phyloP scores from a whole-genome alignment of 2,329 filamentous ascomycete genomes.

The Verticillium nonalfalfae region DNA sequence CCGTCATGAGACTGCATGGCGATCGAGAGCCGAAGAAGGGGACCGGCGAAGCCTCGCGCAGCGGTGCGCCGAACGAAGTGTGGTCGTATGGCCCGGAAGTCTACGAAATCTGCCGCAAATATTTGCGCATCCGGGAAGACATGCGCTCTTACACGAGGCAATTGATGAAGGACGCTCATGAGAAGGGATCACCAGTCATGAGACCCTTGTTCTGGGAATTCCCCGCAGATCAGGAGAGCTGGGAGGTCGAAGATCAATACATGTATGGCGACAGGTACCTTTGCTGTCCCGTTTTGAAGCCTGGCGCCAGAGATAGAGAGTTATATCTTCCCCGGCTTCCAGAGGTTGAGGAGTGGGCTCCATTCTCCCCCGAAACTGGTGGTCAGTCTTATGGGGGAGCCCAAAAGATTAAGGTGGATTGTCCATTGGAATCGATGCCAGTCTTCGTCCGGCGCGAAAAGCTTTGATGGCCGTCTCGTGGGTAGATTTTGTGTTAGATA shows the following conservation, averaged over 20 bases:
- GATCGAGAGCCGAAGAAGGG: conserved; percentile 50
- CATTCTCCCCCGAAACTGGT: conserved; percentile 1
- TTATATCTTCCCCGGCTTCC: conserved; percentile 43
- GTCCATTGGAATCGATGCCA: conserved; percentile 10
- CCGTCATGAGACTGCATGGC: conserved; percentile 62
- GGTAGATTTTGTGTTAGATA: conserved; percentile 10
- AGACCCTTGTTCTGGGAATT: conserved; percentile 59
- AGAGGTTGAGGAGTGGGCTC: neutral
- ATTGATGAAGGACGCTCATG: conserved; percentile 54
- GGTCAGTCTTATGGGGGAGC: conserved; percentile 1
- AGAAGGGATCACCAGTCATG: conserved; percentile 55
- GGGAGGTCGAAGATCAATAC: conserved; percentile 55
- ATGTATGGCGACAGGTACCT: conserved; percentile 57
- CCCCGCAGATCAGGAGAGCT: conserved; percentile 43
- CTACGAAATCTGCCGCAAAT: conserved; percentile 53
- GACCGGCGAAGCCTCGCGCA: conserved; percentile 28
- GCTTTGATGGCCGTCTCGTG: neutral
- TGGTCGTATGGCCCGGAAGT: conserved; percentile 60
- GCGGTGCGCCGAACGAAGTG: conserved; percentile 54
- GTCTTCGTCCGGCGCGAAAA: conserved; percentile 3
- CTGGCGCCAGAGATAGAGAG: conserved; percentile 22
- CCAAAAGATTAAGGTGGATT: conserved; percentile 5
- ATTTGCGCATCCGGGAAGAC: conserved; percentile 50
- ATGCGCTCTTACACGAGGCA: conserved; percentile 50
- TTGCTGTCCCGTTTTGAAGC: conserved; percentile 43